Percentiles rank a stretch among this genome's conserved stretches.
These are phyloP conservation scores for Amanita pallidorosea DNA, from an alignment of 768 basidiomycete species.

Conservation along the genomic window DNA sequence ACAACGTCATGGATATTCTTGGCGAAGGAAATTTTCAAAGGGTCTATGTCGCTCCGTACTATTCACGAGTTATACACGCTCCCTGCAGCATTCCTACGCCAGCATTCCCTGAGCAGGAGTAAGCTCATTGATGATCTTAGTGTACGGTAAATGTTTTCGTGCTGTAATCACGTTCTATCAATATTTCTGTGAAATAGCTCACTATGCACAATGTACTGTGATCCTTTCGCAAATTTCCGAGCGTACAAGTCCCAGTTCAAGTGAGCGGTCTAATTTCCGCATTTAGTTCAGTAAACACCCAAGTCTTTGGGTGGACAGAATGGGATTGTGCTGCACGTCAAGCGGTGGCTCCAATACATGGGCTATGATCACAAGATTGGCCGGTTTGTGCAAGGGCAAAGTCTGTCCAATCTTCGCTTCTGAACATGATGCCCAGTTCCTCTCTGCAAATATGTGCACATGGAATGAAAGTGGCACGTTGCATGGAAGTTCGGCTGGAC, in stretches of 20 bases:
- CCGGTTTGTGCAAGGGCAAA: background rate
- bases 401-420: background rate
- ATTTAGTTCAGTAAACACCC: background rate
- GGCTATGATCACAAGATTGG: background rate
- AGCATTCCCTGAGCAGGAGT: background rate
- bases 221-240: background rate
- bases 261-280: background rate
- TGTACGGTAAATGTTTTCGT: background rate
- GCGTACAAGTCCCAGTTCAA: background rate
- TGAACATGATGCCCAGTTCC: background rate
- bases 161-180: background rate
- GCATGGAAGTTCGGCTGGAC: background rate
- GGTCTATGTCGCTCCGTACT: too few species aligned
- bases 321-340: background rate
- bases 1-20: too few species aligned
- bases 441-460: background rate
- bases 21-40: too few species aligned
- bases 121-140: background rate
- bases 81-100: background rate
- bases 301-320: too few species aligned
- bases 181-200: background rate
- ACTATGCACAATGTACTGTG: background rate
- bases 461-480: background rate
- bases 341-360: background rate
- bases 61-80: background rate